phyloP scores from a whole-genome alignment of 225 moss, liverwort and hornwort genomes.

The Bryoerythrophyllum caledonicum region DNA sequence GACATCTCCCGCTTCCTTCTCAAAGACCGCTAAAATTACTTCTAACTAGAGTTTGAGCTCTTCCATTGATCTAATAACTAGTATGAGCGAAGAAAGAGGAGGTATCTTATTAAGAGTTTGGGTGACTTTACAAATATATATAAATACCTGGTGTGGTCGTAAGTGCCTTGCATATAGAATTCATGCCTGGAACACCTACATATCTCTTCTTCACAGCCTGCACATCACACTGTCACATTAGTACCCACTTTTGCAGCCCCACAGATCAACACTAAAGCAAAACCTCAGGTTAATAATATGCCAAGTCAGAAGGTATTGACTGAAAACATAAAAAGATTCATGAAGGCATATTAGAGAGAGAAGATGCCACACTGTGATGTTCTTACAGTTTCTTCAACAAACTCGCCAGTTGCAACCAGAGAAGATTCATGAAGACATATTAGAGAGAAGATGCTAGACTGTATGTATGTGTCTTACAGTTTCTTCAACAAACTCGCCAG shows the following conservation, averaged over 20 bases:
- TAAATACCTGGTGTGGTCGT: constrained; percentile 64
- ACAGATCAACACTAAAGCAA: background rate
- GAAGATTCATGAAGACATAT: background rate
- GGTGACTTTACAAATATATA: no score
- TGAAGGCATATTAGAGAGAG: background rate
- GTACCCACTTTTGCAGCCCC: background rate
- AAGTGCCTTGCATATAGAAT: constrained; percentile 88
- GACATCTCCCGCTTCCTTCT: no score
- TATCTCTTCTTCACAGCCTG: constrained; percentile 66
- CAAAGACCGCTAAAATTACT: no score
- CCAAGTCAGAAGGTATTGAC: background rate
- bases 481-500: constrained; percentile 68
- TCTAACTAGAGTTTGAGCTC: no score
- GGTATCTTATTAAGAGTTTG: no score
- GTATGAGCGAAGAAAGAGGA: no score
- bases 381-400: constrained; percentile 51
- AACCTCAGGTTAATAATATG: background rate
- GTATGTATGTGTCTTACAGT: constrained; percentile 14
- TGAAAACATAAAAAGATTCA: background rate
- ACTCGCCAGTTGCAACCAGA: constrained; percentile 50
- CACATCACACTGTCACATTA: constrained; percentile 24
- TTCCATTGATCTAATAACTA: no score
- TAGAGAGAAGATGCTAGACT: background rate
- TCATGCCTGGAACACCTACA: constrained; percentile 95
- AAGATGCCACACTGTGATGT: background rate